Conservation (phyloP, 108 stramenopile species). For the Skeletonema grethae region DNA sequence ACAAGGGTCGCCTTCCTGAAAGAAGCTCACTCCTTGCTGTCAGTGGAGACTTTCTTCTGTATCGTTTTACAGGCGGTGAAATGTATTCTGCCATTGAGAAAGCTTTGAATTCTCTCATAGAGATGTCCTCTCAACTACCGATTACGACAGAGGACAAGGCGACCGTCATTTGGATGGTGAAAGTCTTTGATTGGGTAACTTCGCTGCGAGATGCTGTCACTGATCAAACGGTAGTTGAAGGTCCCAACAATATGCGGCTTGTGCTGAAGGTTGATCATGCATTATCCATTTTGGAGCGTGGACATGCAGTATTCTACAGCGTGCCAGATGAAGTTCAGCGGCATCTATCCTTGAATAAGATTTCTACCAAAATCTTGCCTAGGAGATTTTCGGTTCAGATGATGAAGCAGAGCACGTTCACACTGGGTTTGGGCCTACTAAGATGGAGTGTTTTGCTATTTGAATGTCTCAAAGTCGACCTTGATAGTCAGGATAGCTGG, state of each 20-base stretch:
- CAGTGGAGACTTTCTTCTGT: constrained; percentile 68
- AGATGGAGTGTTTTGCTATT: constrained; percentile 76
- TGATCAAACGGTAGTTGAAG: constrained; percentile 24
- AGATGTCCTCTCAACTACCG: constrained; percentile 49
- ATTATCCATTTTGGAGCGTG: constrained; percentile 41
- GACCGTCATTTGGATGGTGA: constrained; percentile 71
- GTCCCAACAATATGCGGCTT: constrained; percentile 14
- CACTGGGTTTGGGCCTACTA: constrained; percentile 60
- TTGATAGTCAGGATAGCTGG: constrained; percentile 50
- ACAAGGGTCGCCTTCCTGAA: constrained; percentile 64
- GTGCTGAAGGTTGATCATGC: constrained; percentile 38
- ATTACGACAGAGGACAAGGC: constrained; percentile 71
- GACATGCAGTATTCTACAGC: constrained; percentile 55
- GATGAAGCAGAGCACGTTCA: constrained; percentile 64
- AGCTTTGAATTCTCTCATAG: constrained; percentile 41
- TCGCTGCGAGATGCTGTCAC: constrained; percentile 43
- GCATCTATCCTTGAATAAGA: constrained; percentile 51
- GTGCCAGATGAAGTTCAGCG: constrained; percentile 62
- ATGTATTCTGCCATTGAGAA: constrained; percentile 53
- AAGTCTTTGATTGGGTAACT: constrained; percentile 72
- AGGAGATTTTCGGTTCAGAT: constrained; percentile 53
- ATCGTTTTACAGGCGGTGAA: constrained; percentile 65
- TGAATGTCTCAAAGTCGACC: constrained; percentile 63
- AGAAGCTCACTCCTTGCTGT: constrained; percentile 60
- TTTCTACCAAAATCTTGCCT: constrained; percentile 53